Base-by-base conservation (phyloP, 805 yeast genomes). In the Monosporozyma aquatica region DNA sequence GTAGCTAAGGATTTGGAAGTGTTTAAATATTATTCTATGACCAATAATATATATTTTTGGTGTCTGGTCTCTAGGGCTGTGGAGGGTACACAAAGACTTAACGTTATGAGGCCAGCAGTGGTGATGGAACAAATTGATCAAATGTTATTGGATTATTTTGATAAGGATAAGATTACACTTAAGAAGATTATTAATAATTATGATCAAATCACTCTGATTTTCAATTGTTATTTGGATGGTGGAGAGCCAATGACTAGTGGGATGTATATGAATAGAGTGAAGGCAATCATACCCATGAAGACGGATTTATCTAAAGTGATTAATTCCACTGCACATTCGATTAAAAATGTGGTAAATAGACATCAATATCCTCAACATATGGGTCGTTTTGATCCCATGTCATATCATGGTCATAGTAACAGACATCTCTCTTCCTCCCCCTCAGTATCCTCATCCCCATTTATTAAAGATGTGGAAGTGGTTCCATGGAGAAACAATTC, bases 401-500 rank as follows among this genome's bases (percentile, higher is more conserved):
- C 25, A 23, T 18, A 5, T 32, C 8, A 20, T 18, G 15, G 14
- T 32, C 17, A 32, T 32, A 32, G 35, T n/a, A n/a, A n/a, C n/a
- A n/a, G n/a, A n/a, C n/a, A n/a, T n/a, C n/a, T n/a, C n/a, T n/a
- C n/a, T n/a, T n/a, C n/a, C n/a, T n/a, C n/a, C n/a, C n/a, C n/a
- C n/a, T n/a, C n/a, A n/a, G n/a, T n/a, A n/a, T n/a, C n/a, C n/a
- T n/a, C n/a, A 32, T 32, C 22, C 3, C 22, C 22, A 18, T 17
- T 18, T 11, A 32, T 7, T 9, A 18, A 18, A 8, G 35, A 32
- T 32, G 23, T 17, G 13, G 22, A 56, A 22, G 64, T 67, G 7
- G 57, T 54, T 7, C 95, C 95, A 1, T 90, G 97, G 97, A 73
- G 97, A 53, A 69, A 75, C 37, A 57, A 79, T 4, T 74, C 77